Evolutionary conservation across 768 basidiomycete species (phyloP), one percentile per base, ranked within the genome.

Genomic region (Saitozyma sp.): DNA sequence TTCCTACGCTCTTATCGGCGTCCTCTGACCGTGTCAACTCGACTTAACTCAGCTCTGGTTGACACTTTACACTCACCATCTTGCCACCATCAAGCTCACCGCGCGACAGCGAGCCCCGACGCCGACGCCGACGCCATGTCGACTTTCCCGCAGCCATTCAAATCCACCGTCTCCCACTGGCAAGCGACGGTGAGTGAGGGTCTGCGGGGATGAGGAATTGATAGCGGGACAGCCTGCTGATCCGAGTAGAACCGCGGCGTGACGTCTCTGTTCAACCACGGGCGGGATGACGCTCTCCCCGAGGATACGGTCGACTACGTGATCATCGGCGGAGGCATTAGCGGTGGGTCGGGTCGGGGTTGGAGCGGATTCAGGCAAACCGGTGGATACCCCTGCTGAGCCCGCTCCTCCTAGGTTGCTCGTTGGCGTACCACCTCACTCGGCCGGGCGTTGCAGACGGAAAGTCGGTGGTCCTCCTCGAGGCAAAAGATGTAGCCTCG

Each of bases 141-240:
- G 1, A 66, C 53, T 41, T 74, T 71, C 58, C 73, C 73, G 45
- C 68, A 74, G 54, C 61, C 65, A 9, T 74, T 69, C 65, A 59
- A 46, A 7, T 74, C 73, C 7, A 70, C 70, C 5, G 69, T 70
- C 37, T 74, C 73, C 9, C 68, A 74, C 57, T 74, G 73, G 73
- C 73, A 74, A 56, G 70, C 70, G 13, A 69, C 71, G 8, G 69
- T 70, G 51, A 51, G 69, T 62, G 7, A 10, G 8, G 7, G n/a
- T 42, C 8, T 43, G 9, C 19, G 43, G 11, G 58, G 29, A 50
- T 9, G 49, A 50, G 41, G 19, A 29, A 5, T 29, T 29, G 29
- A 29, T 29, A 5, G 29, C 29, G 29, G 29, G 29, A 29, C 29
- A 29, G 42, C 10, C 17, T 52, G 49, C 50, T 49, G 38, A 50